Conservation (phyloP, 495 filamentous ascomycete genomes). For the Parachaetomium inaequale region DNA sequence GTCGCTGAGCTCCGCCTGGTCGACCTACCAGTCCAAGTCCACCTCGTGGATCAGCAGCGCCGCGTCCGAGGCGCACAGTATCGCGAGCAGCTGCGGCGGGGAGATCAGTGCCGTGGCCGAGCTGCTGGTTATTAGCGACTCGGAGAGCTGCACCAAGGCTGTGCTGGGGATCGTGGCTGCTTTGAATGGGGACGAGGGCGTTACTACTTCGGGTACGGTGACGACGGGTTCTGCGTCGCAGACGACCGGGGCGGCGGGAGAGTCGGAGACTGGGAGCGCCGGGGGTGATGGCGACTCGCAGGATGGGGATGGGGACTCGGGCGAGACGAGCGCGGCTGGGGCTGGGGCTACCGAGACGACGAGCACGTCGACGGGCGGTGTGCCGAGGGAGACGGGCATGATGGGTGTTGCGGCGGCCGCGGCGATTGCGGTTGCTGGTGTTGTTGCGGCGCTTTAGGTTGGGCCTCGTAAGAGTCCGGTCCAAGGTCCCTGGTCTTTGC, state of each 20-base stretch:
- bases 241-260: neutral
- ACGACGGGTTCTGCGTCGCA: neutral
- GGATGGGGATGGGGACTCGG: neutral
- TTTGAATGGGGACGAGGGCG: neutral
- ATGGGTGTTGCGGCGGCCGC: neutral
- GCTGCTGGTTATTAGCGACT: neutral
- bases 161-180: neutral
- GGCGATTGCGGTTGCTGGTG: neutral
- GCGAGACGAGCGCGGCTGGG: neutral
- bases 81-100: neutral
- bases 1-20: neutral
- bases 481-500: too few relatives aligned
- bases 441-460: neutral
- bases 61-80: neutral
- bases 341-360: neutral
- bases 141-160: neutral
- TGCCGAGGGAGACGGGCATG: neutral
- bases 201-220: neutral
- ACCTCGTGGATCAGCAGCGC: neutral
- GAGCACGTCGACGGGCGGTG: neutral
- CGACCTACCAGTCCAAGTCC: neutral
- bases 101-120: neutral
- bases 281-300: neutral
- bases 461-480: neutral
- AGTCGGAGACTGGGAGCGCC: neutral